Evolutionary conservation across 305 asterid genomes (phyloP), one percentile per base, ranked within the genome.

Genomic region (Fraxinus sp.): DNA sequence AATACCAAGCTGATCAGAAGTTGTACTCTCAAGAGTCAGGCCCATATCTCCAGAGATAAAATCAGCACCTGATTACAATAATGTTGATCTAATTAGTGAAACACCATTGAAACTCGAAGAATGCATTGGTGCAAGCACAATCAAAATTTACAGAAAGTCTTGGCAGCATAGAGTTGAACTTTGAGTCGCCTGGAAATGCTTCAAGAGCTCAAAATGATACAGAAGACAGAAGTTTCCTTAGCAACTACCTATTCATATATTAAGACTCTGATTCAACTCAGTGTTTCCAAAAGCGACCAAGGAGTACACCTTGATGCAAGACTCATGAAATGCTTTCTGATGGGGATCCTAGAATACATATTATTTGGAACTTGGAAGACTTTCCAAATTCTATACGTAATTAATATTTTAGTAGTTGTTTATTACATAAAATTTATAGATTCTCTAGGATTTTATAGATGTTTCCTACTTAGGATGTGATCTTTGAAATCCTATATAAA

Each of bases 1-100:
- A 88, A 96, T 90, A 75, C 98, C 98, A 86, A 96, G 99, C 93
- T 96, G 99, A 90, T 96, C 99, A 59, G 98, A 96, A 52, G 99
- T 93, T 81, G 93, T 92, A 83, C 86, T 81, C 62, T 90, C 95
- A 83, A 96, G 95, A 79, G 90, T 87, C 88, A 92, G 84, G 80
- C 98, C 98, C 86, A 94, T 85, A 77, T 92, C 98, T 86, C 98
- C 97, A 84, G 90, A 92, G 79, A 96, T 89, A 90, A 93, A 96
- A 92, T 96, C 99, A 89, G 97, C 97, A 80, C 98, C 99, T 96
- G 86, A 46, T 86, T 79, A 62, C 20, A 77, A 81, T 14, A 72
- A 77, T 22, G 74, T 10, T 74, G 86, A 83, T 76, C 4, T 68
- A 77, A 79, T 77, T 39, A 80, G 20, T 32, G 78, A 66, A 24